These are phyloP conservation scores for Coniella lustricola DNA, from an alignment of 2,329 filamentous ascomycete genomes.

Conservation along the genomic window DNA sequence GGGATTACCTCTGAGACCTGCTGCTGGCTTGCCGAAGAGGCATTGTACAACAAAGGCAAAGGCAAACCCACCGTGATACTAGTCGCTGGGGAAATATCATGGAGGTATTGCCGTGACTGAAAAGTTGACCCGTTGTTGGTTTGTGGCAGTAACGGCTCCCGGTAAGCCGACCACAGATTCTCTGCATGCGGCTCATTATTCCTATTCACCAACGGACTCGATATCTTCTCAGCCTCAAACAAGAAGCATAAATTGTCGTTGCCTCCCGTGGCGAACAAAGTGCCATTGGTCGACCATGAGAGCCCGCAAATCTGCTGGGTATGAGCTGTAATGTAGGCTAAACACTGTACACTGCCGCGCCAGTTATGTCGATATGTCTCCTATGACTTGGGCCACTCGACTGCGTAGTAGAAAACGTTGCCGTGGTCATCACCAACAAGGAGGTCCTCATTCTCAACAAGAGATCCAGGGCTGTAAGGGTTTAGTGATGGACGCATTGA, in stretches of 20 bases:
- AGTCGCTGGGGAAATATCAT: background rate
- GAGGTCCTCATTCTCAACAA: conserved; percentile 70
- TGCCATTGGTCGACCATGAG: conserved; percentile 74
- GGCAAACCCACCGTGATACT: background rate
- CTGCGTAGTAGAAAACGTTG: conserved; percentile 76
- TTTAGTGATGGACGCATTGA: conserved; percentile 46
- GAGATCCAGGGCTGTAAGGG: conserved; percentile 36
- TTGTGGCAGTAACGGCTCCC: conserved; percentile 12
- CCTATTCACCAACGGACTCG: conserved; percentile 3
- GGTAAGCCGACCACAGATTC: conserved; percentile 7
- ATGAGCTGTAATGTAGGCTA: conserved; percentile 72
- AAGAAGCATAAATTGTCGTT: conserved; percentile 89
- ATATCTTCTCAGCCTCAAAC: conserved; percentile 61
- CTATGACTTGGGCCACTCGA: conserved; percentile 72
- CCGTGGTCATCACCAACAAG: conserved; percentile 80
- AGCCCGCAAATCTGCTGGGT: conserved; percentile 88
- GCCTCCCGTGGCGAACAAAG: conserved; percentile 75
- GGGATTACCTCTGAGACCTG: conserved; percentile 1
- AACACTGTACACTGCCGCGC: conserved; percentile 69
- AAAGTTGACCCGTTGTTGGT: background rate
- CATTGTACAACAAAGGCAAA: background rate
- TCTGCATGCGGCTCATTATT: conserved; percentile 4
- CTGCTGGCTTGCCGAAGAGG: background rate
- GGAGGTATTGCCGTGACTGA: conserved; percentile 1
- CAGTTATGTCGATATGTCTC: conserved; percentile 60